Conservation (phyloP, 257 asterid genomes). For the Fraxinus pennsylvanica region DNA sequence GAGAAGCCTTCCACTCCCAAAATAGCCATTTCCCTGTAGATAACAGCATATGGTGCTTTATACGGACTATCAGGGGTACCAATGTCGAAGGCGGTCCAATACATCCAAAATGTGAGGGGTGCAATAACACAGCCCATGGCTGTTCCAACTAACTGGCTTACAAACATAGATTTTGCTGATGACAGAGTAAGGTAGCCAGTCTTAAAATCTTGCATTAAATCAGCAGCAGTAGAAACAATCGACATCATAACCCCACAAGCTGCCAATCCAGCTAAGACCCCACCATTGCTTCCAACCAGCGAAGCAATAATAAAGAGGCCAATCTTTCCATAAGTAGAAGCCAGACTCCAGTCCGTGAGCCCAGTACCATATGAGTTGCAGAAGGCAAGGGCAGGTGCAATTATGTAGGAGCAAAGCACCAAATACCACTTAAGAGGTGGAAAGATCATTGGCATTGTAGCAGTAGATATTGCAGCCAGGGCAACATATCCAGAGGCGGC, state of each 20-base stretch:
- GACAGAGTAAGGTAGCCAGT: slow-evolving; percentile 86
- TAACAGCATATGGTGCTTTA: slow-evolving; percentile 92
- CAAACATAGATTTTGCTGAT: slow-evolving; percentile 94
- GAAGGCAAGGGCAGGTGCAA: slow-evolving; percentile 98
- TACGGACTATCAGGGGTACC: slow-evolving; percentile 95
- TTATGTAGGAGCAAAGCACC: slow-evolving; percentile 79
- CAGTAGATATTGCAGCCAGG: slow-evolving; percentile 83
- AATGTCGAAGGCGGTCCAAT: slow-evolving; percentile 86
- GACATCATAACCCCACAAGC: slow-evolving; percentile 99
- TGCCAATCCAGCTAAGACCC: slow-evolving; percentile 85
- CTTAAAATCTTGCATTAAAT: slow-evolving; percentile 90
- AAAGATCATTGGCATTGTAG: slow-evolving; percentile 72
- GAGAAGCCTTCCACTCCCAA: slow-evolving; percentile 91
- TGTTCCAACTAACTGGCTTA: slow-evolving; percentile 87
- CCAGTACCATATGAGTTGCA: slow-evolving; percentile 95
- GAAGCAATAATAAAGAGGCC: slow-evolving; percentile 92
- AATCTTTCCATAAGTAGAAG: slow-evolving; percentile 87
- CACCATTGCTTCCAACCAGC: slow-evolving; percentile 77
- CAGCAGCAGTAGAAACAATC: slow-evolving; percentile 95
- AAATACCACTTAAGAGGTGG: slow-evolving; percentile 94
- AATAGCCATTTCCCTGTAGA: slow-evolving; percentile 90
- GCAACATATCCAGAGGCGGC: slow-evolving; percentile 88
- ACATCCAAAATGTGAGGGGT: slow-evolving; percentile 93
- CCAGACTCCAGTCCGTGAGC: slow-evolving; percentile 91
- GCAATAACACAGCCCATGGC: slow-evolving; percentile 96